phyloP scores from a whole-genome alignment of 1,284 basidiomycete species.

The Phaffia rhodozyma region DNA sequence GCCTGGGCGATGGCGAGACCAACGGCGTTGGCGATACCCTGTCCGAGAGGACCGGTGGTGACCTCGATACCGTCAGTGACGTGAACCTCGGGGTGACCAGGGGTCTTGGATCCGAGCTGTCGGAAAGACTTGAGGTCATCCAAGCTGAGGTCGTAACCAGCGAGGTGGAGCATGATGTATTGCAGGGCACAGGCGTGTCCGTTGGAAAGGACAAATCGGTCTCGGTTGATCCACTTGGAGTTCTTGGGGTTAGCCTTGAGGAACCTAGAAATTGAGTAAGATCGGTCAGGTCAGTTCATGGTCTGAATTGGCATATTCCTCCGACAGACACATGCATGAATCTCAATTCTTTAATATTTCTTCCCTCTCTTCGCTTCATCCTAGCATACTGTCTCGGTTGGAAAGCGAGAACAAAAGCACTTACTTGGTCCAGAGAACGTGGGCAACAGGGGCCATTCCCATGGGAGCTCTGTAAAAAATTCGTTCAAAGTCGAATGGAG shows the following conservation, averaged over 20 bases:
- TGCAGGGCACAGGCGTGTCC: conserved; percentile 53
- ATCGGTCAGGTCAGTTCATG: not conserved
- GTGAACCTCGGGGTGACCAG: conserved; percentile 79
- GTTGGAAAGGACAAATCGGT: conserved; percentile 43
- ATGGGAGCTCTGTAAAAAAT: conserved; percentile 20
- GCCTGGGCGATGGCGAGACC: conserved; percentile 88
- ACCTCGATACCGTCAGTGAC: conserved; percentile 89
- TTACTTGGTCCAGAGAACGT: conserved; percentile 70
- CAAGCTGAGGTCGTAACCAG: conserved; percentile 36
- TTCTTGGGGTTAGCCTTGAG: conserved; percentile 75
- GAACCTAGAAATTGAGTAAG: conserved; percentile 44
- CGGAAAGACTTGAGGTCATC: conserved; percentile 38
- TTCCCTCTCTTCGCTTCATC: not conserved
- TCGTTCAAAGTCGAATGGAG: not conserved
- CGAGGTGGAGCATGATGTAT: conserved; percentile 38
- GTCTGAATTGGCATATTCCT: not conserved
- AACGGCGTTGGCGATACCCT: conserved; percentile 85
- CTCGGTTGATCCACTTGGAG: conserved; percentile 84
- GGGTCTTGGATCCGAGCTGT: conserved; percentile 76
- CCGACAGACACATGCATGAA: not conserved
- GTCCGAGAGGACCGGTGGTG: conserved; percentile 89
- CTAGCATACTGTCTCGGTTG: not conserved
- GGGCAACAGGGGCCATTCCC: conserved; percentile 74
- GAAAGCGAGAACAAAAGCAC: conserved; percentile 10
- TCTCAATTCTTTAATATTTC: not conserved